A percentile compares a stretch with the other conserved stretches of the same genome.
Conservation (phyloP, 345 rosid genomes). For the Hibiscus tridactylites region DNA sequence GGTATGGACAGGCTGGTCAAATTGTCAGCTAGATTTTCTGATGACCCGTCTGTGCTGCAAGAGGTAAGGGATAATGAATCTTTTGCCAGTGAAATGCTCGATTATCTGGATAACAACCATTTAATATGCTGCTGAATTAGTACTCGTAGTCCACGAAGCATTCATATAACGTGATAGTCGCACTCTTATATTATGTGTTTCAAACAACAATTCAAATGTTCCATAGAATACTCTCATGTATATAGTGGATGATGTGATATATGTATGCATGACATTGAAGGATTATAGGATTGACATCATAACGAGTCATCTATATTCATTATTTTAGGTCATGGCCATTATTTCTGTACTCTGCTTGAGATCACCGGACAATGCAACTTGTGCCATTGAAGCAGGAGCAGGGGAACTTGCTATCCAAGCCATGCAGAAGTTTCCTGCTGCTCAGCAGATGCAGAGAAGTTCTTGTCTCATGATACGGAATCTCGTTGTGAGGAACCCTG, state of each 20-base stretch:
- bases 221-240: not conserved
- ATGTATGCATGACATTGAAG: not conserved
- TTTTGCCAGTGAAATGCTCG: not conserved
- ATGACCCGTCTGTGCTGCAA: conserved; percentile 73
- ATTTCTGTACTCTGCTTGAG: conserved; percentile 75
- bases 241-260: not conserved
- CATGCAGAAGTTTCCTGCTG: conserved; percentile 72
- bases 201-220: not conserved
- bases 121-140: not conserved
- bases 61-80: conserved; percentile 43
- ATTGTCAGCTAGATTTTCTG: conserved; percentile 64
- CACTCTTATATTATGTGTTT: not conserved
- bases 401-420: conserved; percentile 83
- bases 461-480: conserved; percentile 88
- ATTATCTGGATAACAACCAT: not conserved
- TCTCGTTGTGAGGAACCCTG: conserved; percentile 73
- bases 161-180: not conserved
- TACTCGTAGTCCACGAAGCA: no score
- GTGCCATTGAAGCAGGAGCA: conserved; percentile 88
- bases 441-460: conserved; percentile 60
- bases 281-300: not conserved
- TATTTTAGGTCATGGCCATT: conserved; percentile 62
- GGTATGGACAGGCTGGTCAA: conserved; percentile 64
- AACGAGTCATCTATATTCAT: not conserved
- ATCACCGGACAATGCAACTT: conserved; percentile 74